Evolutionary conservation across 2,329 filamentous ascomycete genomes (phyloP).

Genomic region (Xylariaceae sp.): DNA sequence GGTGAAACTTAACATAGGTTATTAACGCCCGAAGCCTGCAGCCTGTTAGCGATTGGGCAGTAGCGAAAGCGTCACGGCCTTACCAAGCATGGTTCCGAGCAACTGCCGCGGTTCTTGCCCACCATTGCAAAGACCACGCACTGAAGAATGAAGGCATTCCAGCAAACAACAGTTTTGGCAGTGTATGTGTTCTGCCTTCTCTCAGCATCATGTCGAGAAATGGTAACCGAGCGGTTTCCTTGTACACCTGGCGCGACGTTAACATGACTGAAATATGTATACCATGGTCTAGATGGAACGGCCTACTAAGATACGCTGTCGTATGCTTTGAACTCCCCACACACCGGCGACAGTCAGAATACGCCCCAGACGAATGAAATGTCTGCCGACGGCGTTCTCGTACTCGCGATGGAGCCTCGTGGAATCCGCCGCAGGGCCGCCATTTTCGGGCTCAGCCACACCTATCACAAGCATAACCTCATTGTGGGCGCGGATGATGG

Average conservation of each 20-base stretch:
- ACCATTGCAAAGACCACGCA: conserved; percentile 31
- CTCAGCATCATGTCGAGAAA: conserved; percentile 41
- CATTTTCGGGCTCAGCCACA: conserved; percentile 53
- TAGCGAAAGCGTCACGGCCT: conserved; percentile 9
- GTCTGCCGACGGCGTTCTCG: conserved; percentile 43
- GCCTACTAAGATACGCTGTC: conserved; percentile 49
- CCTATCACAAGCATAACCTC: conserved; percentile 60
- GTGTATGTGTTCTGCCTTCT: conserved; percentile 33
- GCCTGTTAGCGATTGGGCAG: conserved; percentile 11
- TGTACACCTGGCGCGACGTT: conserved; percentile 41
- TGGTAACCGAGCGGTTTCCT: conserved; percentile 42
- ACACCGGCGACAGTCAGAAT: conserved; percentile 39
- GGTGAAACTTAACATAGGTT: conserved; percentile 42
- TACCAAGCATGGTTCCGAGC: conserved; percentile 26
- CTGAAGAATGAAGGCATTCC: conserved; percentile 39
- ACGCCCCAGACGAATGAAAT: conserved; percentile 33
- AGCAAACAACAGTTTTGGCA: conserved; percentile 31
- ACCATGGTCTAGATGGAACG: neutral
- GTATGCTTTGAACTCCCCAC: conserved; percentile 49
- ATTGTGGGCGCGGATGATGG: conserved; percentile 55
- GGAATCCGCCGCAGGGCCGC: conserved; percentile 34
- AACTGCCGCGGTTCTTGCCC: conserved; percentile 17
- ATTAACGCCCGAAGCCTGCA: conserved; percentile 24
- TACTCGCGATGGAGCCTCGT: conserved; percentile 41
- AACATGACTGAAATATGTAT: conserved; percentile 2